Conservation (phyloP, 208 protist genomes). For the Sergeia podlipaevii region DNA sequence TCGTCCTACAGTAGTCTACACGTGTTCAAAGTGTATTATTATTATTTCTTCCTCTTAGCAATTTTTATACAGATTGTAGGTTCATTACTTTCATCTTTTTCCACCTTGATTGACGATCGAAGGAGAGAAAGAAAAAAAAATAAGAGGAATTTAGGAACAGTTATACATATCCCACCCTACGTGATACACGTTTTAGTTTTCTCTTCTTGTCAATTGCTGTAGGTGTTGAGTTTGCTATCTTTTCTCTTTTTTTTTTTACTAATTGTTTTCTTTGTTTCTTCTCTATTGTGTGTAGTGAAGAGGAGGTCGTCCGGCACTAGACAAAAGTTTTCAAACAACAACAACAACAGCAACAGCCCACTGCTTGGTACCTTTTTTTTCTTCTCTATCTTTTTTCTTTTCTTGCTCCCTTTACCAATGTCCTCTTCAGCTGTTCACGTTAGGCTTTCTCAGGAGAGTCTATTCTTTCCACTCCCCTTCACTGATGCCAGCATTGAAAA, state of each 20-base stretch:
- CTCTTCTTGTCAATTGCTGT: background rate
- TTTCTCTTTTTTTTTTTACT: conserved; percentile 4
- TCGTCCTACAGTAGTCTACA: too few relatives aligned
- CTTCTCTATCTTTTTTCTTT: conserved; percentile 5
- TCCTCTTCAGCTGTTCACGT: conserved; percentile 19
- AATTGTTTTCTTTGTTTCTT: background rate
- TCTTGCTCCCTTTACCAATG: conserved; percentile 8
- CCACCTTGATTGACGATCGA: background rate
- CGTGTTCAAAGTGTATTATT: too few relatives aligned
- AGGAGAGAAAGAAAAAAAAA: conserved; percentile 6
- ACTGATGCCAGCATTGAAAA: conserved; percentile 75
- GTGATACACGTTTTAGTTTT: too few relatives aligned
- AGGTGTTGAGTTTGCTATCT: background rate
- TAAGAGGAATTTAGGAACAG: background rate
- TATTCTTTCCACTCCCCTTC: conserved; percentile 81
- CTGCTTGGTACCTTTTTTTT: background rate
- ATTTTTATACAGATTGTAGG: background rate
- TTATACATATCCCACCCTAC: too few relatives aligned
- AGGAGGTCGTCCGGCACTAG: conserved; percentile 1
- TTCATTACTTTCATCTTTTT: conserved; percentile 2
- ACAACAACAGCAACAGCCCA: background rate
- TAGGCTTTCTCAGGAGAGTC: conserved; percentile 59
- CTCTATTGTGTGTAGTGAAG: conserved; percentile 6
- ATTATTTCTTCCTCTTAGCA: background rate
- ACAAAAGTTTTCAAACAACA: conserved; percentile 3